Conservation (phyloP, 83 land plant genomes). For the Picea mariana region DNA sequence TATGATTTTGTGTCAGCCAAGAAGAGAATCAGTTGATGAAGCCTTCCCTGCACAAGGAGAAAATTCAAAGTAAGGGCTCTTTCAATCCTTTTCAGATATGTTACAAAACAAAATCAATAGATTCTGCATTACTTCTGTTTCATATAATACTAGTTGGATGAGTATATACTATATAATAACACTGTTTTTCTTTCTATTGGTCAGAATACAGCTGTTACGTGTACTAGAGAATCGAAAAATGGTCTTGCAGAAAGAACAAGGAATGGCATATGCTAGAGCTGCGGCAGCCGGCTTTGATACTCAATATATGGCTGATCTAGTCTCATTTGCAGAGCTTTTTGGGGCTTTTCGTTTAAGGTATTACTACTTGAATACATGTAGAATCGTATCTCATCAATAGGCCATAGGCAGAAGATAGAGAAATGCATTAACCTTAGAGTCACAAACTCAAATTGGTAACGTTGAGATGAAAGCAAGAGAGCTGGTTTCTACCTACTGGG, state of each 20-base stretch:
- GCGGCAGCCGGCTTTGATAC: constrained; percentile 56
- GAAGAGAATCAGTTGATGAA: neutral
- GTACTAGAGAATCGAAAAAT: constrained; percentile 55
- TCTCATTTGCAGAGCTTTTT: constrained; percentile 60
- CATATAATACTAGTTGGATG: neutral
- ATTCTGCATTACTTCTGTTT: neutral
- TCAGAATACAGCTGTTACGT: constrained; percentile 50
- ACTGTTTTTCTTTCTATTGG: neutral
- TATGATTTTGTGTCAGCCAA: constrained; percentile 16
- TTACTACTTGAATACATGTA: neutral
- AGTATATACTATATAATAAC: neutral
- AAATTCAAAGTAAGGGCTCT: constrained; percentile 15
- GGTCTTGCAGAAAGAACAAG: constrained; percentile 64
- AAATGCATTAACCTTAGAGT: neutral
- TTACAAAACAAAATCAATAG: neutral
- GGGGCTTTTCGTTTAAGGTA: constrained; percentile 75
- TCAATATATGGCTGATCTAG: constrained; percentile 49
- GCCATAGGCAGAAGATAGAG: no score
- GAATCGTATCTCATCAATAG: constrained; percentile 1
- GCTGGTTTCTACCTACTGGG: neutral
- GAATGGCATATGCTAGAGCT: constrained; percentile 76
- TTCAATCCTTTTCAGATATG: neutral
- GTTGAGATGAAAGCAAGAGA: neutral
- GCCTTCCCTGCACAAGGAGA: constrained; percentile 9
- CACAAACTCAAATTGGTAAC: neutral